Evolutionary conservation across 2,329 filamentous ascomycete genomes (phyloP).

Genomic region (Arthroderma sp.): DNA sequence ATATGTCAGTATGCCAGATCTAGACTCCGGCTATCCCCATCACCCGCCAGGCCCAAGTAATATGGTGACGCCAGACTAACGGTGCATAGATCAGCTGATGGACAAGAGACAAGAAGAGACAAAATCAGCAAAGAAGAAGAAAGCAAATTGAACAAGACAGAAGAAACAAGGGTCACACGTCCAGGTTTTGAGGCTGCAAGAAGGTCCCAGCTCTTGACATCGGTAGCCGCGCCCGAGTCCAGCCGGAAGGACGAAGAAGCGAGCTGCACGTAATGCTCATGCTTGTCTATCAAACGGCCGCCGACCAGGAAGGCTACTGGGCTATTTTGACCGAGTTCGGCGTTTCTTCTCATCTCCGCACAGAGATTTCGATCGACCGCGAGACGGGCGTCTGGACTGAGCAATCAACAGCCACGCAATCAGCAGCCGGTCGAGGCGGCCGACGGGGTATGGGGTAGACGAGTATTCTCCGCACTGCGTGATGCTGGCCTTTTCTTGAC

Average conservation of each 20-base stretch:
- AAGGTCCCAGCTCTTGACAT: not conserved
- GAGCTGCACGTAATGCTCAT: not conserved
- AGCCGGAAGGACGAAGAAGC: not conserved
- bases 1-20: not conserved
- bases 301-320: not conserved
- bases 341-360: not conserved
- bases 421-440: not conserved
- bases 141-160: not conserved
- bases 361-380: not conserved
- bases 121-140: not conserved
- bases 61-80: not conserved
- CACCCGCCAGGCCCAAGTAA: not conserved
- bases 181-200: not conserved
- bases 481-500: not conserved
- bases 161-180: not conserved
- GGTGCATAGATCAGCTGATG: not conserved
- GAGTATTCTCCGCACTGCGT: conserved; percentile 1
- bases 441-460: not conserved
- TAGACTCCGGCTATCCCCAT: not conserved
- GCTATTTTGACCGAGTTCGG: not conserved
- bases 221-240: conserved; percentile 5
- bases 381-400: not conserved
- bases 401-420: not conserved
- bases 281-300: not conserved
- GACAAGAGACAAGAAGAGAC: not conserved